A percentile compares a stretch with the other conserved stretches of the same genome.
phyloP scores from a whole-genome alignment of 2,329 filamentous ascomycete species.

The Colletotrichum ledebouriae region DNA sequence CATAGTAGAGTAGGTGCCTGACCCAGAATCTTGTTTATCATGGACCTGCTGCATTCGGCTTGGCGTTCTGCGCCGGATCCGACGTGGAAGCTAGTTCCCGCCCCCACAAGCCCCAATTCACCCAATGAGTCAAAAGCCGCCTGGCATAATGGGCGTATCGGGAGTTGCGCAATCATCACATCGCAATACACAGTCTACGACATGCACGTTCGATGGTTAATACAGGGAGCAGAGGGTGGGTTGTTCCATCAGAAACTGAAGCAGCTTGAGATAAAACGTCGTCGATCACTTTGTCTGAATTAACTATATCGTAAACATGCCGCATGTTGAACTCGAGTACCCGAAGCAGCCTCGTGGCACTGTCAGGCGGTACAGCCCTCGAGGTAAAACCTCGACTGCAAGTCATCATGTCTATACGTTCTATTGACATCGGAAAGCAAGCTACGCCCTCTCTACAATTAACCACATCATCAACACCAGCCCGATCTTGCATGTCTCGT shows the following conservation, averaged over 20 bases:
- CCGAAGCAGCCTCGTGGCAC: constrained; percentile 74
- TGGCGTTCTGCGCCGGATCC: constrained; percentile 20
- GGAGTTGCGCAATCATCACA: not conserved
- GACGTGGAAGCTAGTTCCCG: constrained; percentile 2
- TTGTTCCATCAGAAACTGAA: no score
- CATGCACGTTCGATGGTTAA: no score
- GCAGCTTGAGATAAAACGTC: no score
- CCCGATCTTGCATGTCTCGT: constrained; percentile 85
- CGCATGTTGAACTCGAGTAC: constrained; percentile 65
- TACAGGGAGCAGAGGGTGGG: no score
- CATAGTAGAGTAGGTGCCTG: no score
- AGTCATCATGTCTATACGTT: constrained; percentile 1
- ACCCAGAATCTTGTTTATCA: not conserved
- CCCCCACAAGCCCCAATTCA: not conserved
- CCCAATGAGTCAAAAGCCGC: constrained; percentile 17
- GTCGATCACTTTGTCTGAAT: not conserved
- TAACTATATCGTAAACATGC: constrained; percentile 51
- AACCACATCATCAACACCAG: constrained; percentile 81
- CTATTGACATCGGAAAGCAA: constrained; percentile 59
- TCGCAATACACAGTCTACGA: no score
- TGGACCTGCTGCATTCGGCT: constrained; percentile 27
- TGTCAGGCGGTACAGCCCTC: constrained; percentile 74
- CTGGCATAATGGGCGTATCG: constrained; percentile 10
- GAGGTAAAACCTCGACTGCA: constrained; percentile 61
- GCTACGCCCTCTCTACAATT: constrained; percentile 80